A percentile compares a stretch with the other conserved stretches of the same genome.
Conservation (phyloP, 2,329 filamentous ascomycete genomes). For the Calonectria fujianensis region DNA sequence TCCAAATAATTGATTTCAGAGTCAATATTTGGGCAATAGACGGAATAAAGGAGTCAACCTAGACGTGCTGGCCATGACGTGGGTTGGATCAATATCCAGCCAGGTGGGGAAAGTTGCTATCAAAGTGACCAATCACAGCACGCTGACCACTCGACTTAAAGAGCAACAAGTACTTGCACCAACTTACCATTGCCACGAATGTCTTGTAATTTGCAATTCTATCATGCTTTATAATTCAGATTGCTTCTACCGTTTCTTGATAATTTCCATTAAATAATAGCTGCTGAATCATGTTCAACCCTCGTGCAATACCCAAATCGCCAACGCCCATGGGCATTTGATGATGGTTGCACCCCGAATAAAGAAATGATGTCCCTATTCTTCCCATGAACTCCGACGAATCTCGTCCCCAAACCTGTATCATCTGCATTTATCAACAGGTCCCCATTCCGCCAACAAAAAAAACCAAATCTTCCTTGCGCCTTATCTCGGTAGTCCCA, state of each 20-base stretch:
- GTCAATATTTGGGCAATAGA: not conserved
- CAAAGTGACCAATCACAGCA: conserved; percentile 56
- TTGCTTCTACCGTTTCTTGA: not conserved
- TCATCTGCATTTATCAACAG: not conserved
- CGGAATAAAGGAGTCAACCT: not conserved
- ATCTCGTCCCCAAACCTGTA: too few relatives aligned
- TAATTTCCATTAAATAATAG: not conserved
- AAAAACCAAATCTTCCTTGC: not conserved
- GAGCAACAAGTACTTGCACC: not conserved
- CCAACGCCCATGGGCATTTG: not conserved
- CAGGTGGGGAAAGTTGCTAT: conserved; percentile 55
- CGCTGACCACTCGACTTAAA: not conserved
- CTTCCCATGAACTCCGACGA: not conserved
- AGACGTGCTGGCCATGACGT: conserved; percentile 7
- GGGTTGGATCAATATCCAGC: not conserved
- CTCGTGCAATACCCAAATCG: conserved; percentile 17
- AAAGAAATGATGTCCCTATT: not conserved
- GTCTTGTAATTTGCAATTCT: not conserved
- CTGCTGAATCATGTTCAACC: not conserved
- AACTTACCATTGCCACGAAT: not conserved
- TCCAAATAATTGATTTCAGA: not conserved
- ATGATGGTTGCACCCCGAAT: not conserved
- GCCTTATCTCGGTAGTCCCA: not conserved
- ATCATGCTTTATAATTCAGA: not conserved
- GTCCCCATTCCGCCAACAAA: not conserved